These are phyloP conservation scores for Apiospora arundinis DNA, from an alignment of 2,329 filamentous ascomycete species.

Conservation along the genomic window DNA sequence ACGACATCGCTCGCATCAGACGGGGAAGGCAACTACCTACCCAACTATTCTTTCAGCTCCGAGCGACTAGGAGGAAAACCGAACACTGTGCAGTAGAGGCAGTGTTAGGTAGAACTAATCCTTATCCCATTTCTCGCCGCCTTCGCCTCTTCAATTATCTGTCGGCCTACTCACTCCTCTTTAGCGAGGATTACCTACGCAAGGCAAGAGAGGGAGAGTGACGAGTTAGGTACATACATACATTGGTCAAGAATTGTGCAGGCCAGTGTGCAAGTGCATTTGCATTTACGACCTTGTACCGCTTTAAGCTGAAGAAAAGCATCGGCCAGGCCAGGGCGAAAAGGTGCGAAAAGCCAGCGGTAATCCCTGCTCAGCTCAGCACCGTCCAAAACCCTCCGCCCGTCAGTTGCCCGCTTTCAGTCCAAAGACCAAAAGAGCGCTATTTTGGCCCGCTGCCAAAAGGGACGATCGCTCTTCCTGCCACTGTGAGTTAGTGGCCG, in stretches of 20 bases:
- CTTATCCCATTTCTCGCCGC: neutral
- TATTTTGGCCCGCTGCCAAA: constrained; percentile 8
- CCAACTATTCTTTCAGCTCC: neutral
- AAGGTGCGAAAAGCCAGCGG: constrained; percentile 4
- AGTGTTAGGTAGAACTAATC: neutral
- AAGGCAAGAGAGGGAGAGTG: too few relatives aligned
- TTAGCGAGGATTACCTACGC: neutral
- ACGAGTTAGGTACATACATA: too few relatives aligned
- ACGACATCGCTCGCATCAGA: neutral
- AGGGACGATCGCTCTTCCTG: constrained; percentile 12
- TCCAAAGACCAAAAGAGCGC: neutral
- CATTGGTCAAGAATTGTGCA: constrained; percentile 2
- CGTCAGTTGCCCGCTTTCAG: constrained; percentile 12
- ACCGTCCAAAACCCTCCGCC: constrained; percentile 8
- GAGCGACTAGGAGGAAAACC: neutral
- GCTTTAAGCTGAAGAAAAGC: constrained; percentile 19
- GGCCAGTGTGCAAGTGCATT: neutral
- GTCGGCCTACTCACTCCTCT: neutral
- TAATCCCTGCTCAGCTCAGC: constrained; percentile 12
- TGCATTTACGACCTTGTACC: constrained; percentile 12
- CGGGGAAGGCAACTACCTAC: neutral
- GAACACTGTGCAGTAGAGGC: neutral
- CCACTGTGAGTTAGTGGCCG: constrained; percentile 10
- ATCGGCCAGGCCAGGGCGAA: constrained; percentile 13
- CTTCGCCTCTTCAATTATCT: neutral